These are phyloP conservation scores for Gregarina niphandrodes DNA, from an alignment of 169 alveolate species.

Conservation along the genomic window DNA sequence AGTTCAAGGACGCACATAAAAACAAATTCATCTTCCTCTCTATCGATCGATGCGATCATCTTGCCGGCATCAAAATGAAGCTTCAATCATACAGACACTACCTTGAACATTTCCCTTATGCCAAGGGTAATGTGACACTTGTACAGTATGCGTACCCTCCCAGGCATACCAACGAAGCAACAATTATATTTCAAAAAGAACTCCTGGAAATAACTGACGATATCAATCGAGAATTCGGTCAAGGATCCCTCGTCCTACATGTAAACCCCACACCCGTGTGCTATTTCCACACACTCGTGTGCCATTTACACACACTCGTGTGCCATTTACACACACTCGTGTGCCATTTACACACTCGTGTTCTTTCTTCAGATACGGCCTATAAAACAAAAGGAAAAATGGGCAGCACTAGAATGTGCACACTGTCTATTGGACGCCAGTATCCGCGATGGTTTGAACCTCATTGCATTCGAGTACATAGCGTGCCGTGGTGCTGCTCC, in stretches of 20 bases:
- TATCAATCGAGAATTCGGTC: too few relatives aligned
- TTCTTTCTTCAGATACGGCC: slow-evolving; percentile 2
- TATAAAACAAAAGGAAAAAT: slow-evolving; percentile 14
- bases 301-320: too few relatives aligned
- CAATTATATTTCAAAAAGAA: too few relatives aligned
- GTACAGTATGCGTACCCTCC: slow-evolving; percentile 19
- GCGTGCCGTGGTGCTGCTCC: slow-evolving; percentile 19
- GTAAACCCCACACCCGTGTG: too few relatives aligned
- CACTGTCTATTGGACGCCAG: slow-evolving; percentile 43
- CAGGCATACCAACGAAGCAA: too few relatives aligned
- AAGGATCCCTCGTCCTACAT: too few relatives aligned
- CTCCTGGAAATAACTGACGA: too few relatives aligned
- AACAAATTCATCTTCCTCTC: slow-evolving; percentile 10
- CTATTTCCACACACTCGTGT: too few relatives aligned
- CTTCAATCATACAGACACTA: slow-evolving; percentile 3
- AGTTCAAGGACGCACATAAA: not conserved
- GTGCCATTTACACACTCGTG: too few relatives aligned
- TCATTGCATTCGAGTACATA: slow-evolving; percentile 24
- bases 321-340: too few relatives aligned
- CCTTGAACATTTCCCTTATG: slow-evolving; percentile 3
- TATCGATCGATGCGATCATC: slow-evolving; percentile 16
- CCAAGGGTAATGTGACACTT: slow-evolving; percentile 5
- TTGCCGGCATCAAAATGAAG: slow-evolving; percentile 17
- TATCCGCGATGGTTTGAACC: slow-evolving; percentile 45
- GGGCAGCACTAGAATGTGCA: slow-evolving; percentile 34